These are phyloP conservation scores for Fusarium ramigenum DNA, from an alignment of 2,329 filamentous ascomycete genomes.

Conservation along the genomic window DNA sequence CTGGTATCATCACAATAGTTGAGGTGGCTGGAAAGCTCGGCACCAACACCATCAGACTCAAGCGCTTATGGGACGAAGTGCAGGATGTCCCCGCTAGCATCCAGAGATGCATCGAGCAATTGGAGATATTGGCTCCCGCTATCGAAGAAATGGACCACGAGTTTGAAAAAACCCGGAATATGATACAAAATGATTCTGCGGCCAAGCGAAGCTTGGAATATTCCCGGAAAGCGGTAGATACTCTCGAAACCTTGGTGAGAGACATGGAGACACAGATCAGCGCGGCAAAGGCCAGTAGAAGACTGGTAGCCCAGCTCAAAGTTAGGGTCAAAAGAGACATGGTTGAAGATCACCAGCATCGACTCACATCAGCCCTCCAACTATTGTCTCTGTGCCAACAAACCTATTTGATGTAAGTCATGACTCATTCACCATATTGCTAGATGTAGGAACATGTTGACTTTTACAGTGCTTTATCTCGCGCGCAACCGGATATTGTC, in stretches of 20 bases:
- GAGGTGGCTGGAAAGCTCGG: conserved; percentile 24
- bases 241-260: background rate
- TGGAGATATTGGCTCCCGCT: background rate
- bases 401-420: conserved; percentile 11
- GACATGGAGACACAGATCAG: conserved; percentile 14
- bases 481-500: background rate
- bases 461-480: background rate
- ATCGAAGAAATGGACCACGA: conserved; percentile 14
- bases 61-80: conserved; percentile 28
- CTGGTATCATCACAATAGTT: conserved; percentile 26
- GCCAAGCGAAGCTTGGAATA: conserved; percentile 10
- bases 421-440: rapidly evolving
- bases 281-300: background rate
- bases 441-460: background rate
- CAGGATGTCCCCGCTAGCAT: conserved; percentile 15
- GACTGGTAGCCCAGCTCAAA: background rate
- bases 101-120: background rate
- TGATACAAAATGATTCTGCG: background rate
- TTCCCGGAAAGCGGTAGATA: background rate
- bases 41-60: conserved; percentile 7
- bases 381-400: conserved; percentile 14
- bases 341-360: conserved; percentile 8
- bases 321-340: conserved; percentile 8
- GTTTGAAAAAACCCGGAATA: background rate
- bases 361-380: conserved; percentile 1